phyloP scores from a whole-genome alignment of 306 rosid genomes.

The Inga laurina region DNA sequence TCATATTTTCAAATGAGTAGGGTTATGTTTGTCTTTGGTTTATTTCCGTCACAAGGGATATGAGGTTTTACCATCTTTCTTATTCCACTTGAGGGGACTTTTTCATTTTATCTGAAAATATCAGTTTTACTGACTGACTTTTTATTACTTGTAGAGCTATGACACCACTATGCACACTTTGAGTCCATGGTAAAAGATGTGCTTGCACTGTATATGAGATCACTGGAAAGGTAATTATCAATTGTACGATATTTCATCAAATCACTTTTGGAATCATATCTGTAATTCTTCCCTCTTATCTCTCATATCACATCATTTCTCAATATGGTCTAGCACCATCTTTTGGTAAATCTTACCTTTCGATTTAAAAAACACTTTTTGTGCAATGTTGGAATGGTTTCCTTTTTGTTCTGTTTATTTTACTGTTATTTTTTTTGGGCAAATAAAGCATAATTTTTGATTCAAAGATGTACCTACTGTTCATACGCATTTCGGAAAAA shows the following conservation, averaged over 20 bases:
- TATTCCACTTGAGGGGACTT: background rate
- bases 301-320: background rate
- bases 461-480: background rate
- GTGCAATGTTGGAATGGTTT: background rate
- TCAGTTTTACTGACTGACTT: conserved; percentile 17
- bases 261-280: background rate
- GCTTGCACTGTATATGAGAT: conserved; percentile 59
- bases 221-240: conserved; percentile 71
- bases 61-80: conserved; percentile 3
- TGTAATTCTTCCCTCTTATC: background rate
- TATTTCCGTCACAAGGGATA: background rate
- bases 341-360: background rate
- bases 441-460: background rate
- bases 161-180: conserved; percentile 85
- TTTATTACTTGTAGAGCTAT: conserved; percentile 61
- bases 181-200: conserved; percentile 83
- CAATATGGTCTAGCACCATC: background rate
- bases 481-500: background rate
- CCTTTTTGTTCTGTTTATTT: background rate
- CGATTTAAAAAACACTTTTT: background rate
- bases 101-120: background rate
- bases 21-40: background rate
- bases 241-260: background rate
- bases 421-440: background rate
- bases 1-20: background rate